phyloP scores from a whole-genome alignment of 345 rosid species.

The Moricandia arvensis region DNA sequence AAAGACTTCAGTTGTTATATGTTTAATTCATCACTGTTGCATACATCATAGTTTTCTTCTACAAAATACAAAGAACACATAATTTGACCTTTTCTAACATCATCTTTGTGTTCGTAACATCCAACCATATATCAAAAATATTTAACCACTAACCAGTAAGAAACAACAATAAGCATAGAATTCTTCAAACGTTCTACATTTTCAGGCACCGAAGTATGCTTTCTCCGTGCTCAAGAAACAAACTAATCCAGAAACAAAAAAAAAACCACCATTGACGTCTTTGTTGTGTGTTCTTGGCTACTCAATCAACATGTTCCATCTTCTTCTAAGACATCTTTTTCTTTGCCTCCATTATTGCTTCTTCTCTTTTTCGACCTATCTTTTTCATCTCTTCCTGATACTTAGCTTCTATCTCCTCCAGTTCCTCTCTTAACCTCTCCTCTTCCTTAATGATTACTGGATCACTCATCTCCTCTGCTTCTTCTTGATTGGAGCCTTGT shows the following conservation, averaged over 20 bases:
- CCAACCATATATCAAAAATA: not conserved
- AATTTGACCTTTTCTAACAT: not conserved
- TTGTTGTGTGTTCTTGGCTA: conserved; percentile 10
- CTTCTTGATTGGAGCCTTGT: conserved; percentile 11
- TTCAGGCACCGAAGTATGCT: conserved; percentile 31
- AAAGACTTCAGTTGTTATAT: not conserved
- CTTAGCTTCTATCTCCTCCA: conserved; percentile 59
- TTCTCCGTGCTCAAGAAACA: not conserved
- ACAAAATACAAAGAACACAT: not conserved
- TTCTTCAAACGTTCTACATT: conserved; percentile 38
- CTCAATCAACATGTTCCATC: conserved; percentile 24
- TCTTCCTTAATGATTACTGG: conserved; percentile 42
- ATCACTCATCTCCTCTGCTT: conserved; percentile 38
- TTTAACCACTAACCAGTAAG: not conserved
- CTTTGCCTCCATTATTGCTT: conserved; percentile 58
- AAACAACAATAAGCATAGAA: not conserved
- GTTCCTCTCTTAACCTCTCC: conserved; percentile 49
- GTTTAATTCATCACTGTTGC: too few relatives aligned
- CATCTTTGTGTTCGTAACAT: not conserved
- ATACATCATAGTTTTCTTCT: not conserved
- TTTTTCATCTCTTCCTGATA: conserved; percentile 58
- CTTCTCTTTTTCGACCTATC: conserved; percentile 58
- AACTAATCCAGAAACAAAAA: not conserved
- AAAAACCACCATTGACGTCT: not conserved
- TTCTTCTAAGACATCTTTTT: conserved; percentile 43